Conservation (phyloP, 352 stramenopile genomes). For the Phytophthora europaea region DNA sequence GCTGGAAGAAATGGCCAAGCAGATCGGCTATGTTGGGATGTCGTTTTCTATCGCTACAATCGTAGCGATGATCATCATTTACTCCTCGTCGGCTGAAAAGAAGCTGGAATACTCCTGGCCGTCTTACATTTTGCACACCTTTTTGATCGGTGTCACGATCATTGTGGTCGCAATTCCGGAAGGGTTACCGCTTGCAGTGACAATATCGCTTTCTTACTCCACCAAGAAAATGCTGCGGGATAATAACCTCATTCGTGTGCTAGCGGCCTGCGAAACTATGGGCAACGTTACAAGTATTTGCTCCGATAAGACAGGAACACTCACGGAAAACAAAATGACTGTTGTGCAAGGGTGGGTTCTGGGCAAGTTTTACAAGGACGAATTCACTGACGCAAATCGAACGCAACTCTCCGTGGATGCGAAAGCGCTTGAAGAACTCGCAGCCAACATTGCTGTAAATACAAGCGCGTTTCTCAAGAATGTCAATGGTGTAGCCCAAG, state of each 20-base stretch:
- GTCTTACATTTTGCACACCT: constrained; percentile 93
- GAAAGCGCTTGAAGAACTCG: constrained; percentile 53
- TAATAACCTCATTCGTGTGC: constrained; percentile 98
- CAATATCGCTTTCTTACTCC: constrained; percentile 95
- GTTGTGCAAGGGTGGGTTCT: constrained; percentile 93
- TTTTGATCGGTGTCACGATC: constrained; percentile 95
- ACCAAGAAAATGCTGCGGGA: constrained; percentile 99
- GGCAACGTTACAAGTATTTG: constrained; percentile 99
- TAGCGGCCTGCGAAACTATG: constrained; percentile 99
- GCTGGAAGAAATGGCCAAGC: constrained; percentile 91
- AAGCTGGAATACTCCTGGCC: constrained; percentile 75
- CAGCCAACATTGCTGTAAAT: constrained; percentile 74
- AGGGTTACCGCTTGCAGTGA: constrained; percentile 94
- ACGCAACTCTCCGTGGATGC: constrained; percentile 46
- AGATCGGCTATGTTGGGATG: constrained; percentile 91
- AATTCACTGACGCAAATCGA: constrained; percentile 23
- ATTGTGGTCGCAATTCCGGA: constrained; percentile 96
- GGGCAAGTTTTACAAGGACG: constrained; percentile 66
- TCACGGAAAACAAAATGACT: constrained; percentile 99
- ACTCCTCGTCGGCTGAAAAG: constrained; percentile 65
- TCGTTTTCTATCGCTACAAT: constrained; percentile 90
- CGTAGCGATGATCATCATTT: constrained; percentile 89
- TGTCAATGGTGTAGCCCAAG: constrained; percentile 39
- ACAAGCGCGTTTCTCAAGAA: constrained; percentile 82
- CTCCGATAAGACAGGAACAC: constrained; percentile 97